phyloP scores from a whole-genome alignment of 2,329 filamentous ascomycete species.

The Fusarium musae region DNA sequence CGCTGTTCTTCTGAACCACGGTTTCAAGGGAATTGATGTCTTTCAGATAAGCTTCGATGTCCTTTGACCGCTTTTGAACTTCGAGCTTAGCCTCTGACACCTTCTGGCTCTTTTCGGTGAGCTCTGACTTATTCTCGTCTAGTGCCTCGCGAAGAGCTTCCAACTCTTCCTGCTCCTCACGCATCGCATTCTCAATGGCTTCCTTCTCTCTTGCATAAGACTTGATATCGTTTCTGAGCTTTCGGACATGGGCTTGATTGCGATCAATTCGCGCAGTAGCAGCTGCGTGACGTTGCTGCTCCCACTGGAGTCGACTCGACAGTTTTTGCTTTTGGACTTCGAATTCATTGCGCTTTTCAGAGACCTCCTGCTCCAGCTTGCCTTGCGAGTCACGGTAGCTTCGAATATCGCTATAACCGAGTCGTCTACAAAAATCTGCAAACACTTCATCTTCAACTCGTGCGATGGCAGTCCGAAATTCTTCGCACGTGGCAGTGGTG shows the following conservation, averaged over 20 bases:
- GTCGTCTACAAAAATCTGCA: constrained; percentile 81
- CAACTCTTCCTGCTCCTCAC: constrained; percentile 78
- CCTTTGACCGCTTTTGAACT: constrained; percentile 84
- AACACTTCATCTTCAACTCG: constrained; percentile 92
- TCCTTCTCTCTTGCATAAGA: constrained; percentile 78
- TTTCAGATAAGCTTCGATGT: constrained; percentile 79
- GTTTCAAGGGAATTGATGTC: constrained; percentile 83
- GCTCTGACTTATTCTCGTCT: constrained; percentile 73
- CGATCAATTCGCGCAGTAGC: constrained; percentile 75
- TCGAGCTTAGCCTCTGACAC: constrained; percentile 83
- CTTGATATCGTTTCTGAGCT: constrained; percentile 75
- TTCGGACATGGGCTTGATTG: constrained; percentile 73
- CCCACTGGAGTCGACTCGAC: constrained; percentile 69
- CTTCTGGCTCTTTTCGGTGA: constrained; percentile 76
- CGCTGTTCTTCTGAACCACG: constrained; percentile 85
- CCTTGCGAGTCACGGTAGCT: constrained; percentile 95
- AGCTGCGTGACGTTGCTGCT: constrained; percentile 62
- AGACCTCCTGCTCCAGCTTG: constrained; percentile 88
- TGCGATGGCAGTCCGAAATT: constrained; percentile 72
- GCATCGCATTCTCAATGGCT: constrained; percentile 77
- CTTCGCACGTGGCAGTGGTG: constrained; percentile 60
- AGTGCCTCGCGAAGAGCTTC: constrained; percentile 79
- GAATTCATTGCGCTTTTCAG: constrained; percentile 87
- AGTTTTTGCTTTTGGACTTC: constrained; percentile 84
- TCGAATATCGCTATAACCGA: constrained; percentile 89